Conservation (phyloP, 2,329 filamentous ascomycete genomes). For the Tolypocladium tropicale region DNA sequence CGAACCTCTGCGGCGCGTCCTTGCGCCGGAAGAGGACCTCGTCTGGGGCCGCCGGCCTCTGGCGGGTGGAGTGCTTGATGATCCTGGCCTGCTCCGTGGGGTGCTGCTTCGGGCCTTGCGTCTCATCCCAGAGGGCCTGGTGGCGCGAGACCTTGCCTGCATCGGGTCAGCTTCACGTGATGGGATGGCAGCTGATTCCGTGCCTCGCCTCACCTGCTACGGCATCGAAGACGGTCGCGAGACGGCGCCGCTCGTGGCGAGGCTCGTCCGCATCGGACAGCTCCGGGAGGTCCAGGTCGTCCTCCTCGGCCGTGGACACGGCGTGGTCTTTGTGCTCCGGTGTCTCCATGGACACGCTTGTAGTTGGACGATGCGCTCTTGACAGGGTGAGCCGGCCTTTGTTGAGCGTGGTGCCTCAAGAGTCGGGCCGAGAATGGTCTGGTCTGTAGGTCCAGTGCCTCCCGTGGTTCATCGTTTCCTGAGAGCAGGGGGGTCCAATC, state of each 20-base stretch:
- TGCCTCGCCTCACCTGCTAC: slow-evolving; percentile 47
- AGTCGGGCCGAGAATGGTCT: neutral
- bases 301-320: neutral
- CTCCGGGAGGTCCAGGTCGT: neutral
- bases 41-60: slow-evolving; percentile 47
- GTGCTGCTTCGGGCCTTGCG: neutral
- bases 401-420: neutral
- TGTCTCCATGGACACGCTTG: neutral
- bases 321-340: neutral
- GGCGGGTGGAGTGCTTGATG: slow-evolving; percentile 16
- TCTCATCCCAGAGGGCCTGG: slow-evolving; percentile 11
- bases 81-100: neutral
- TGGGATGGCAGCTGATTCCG: neutral
- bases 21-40: slow-evolving; percentile 59
- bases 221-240: slow-evolving; percentile 59
- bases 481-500: neutral
- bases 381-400: neutral
- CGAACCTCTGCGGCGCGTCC: slow-evolving; percentile 55
- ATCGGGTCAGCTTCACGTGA: slow-evolving; percentile 13
- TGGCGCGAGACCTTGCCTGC: slow-evolving; percentile 20
- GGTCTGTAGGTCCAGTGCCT: neutral
- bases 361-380: neutral
- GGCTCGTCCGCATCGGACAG: neutral
- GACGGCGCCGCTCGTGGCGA: slow-evolving; percentile 14
- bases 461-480: neutral